Percentiles rank a stretch among this genome's conserved stretches.
Evolutionary conservation across 495 filamentous ascomycete genomes (phyloP).

Genomic region (Lasiosphaeria ovina): DNA sequence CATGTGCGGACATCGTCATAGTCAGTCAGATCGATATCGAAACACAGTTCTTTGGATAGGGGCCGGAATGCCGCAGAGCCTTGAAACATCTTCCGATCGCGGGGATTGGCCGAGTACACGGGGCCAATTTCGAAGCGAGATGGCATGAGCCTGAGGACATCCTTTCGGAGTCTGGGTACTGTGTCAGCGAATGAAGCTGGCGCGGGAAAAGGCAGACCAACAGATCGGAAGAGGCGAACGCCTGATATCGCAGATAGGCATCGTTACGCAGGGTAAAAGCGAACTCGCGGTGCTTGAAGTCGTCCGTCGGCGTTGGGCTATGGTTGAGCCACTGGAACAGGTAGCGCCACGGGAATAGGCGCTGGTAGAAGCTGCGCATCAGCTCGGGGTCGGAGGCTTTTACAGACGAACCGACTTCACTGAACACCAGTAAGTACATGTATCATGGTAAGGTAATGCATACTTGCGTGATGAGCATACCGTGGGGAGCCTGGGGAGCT

Average conservation of each 20-base stretch:
- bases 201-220: constrained; percentile 38
- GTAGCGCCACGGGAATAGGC: constrained; percentile 91
- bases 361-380: constrained; percentile 90
- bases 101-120: constrained; percentile 88
- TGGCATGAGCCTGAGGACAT: constrained; percentile 80
- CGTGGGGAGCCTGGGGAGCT: constrained; percentile 32
- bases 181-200: constrained; percentile 1
- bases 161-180: constrained; percentile 72
- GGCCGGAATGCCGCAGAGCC: constrained; percentile 73
- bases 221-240: constrained; percentile 82
- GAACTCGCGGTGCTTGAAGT: constrained; percentile 93
- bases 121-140: constrained; percentile 97
- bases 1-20: constrained; percentile 97
- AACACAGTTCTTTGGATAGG: constrained; percentile 86
- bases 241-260: constrained; percentile 87
- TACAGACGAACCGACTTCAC: constrained; percentile 15
- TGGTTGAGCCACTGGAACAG: constrained; percentile 99
- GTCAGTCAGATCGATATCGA: constrained; percentile 98
- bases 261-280: constrained; percentile 88
- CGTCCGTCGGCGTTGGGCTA: constrained; percentile 74
- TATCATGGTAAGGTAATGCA: background rate
- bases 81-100: constrained; percentile 83
- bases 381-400: constrained; percentile 69
- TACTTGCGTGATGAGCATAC: constrained; percentile 21
- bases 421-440: constrained; percentile 18